phyloP scores from a whole-genome alignment of 2,329 filamentous ascomycete genomes.

The Nectriaceae sp. region DNA sequence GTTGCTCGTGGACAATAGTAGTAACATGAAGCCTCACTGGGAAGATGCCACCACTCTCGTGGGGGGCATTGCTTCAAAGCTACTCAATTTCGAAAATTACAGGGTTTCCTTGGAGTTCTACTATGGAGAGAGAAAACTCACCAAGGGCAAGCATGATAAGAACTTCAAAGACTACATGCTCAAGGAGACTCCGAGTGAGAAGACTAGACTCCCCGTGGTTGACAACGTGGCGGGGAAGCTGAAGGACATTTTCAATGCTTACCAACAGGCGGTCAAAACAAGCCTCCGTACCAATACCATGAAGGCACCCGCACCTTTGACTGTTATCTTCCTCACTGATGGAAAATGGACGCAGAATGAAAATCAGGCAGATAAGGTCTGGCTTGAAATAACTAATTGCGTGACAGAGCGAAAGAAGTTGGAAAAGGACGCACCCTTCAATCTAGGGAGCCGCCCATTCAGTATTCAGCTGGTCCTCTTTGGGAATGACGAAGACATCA shows the following conservation, averaged over 20 bases:
- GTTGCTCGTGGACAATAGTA: background rate
- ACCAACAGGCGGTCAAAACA: background rate
- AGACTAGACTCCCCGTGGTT: no score
- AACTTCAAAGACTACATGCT: background rate
- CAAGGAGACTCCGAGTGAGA: background rate
- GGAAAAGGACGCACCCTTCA: background rate
- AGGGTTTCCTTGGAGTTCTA: background rate
- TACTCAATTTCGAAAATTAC: background rate
- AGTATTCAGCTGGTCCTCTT: background rate
- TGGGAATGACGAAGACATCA: background rate
- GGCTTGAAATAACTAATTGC: background rate
- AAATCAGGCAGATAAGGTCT: background rate
- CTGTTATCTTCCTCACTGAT: background rate
- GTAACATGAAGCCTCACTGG: background rate
- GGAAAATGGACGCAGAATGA: background rate
- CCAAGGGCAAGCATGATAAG: background rate
- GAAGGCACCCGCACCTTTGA: background rate
- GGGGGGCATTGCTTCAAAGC: background rate
- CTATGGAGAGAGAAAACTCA: background rate
- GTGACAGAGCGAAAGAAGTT: background rate
- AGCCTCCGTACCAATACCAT: no score
- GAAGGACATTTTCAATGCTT: background rate
- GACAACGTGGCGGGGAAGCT: background rate
- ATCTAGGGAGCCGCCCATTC: background rate
- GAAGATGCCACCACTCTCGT: background rate